Evolutionary conservation across 306 rosid genomes (phyloP).

Genomic region (Hippophae gyantsensis): DNA sequence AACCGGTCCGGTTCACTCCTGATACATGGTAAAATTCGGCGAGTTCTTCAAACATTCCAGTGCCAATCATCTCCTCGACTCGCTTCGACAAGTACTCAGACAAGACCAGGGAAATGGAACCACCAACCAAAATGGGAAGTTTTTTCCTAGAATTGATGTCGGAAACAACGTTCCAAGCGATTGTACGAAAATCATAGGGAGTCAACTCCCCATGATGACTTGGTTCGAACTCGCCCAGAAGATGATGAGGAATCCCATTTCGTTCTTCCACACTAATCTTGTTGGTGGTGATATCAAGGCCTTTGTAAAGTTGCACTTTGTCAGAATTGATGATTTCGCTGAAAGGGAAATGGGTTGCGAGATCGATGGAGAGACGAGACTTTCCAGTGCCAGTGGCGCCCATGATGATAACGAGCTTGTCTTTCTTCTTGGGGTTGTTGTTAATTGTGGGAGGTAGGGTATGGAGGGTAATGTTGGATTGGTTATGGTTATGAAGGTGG

Average conservation of each 20-base stretch:
- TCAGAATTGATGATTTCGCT: no score
- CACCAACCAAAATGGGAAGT: constrained; percentile 61
- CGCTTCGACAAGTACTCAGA: constrained; percentile 40
- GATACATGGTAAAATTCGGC: constrained; percentile 43
- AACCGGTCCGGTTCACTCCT: constrained; percentile 19
- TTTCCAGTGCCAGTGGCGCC: no score
- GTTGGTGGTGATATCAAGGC: no score
- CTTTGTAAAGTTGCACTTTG: no score
- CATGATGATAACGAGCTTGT: no score
- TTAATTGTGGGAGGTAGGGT: no score
- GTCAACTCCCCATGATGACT: constrained; percentile 30
- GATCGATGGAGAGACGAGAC: no score
- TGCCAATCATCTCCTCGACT: constrained; percentile 70
- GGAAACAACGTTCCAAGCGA: constrained; percentile 22
- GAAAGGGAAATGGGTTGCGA: no score
- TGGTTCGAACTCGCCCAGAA: constrained; percentile 50
- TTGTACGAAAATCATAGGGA: constrained; percentile 39
- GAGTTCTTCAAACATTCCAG: constrained; percentile 73
- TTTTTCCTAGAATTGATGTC: constrained; percentile 21
- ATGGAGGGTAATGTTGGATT: no score
- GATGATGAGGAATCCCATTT: constrained; percentile 55
- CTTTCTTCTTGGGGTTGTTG: no score
- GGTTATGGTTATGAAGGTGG: no score
- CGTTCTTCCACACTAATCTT: no score
- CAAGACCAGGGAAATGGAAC: constrained; percentile 64